phyloP scores from a whole-genome alignment of 2,329 filamentous ascomycete species.

The Rhinocladiella mackenziei region DNA sequence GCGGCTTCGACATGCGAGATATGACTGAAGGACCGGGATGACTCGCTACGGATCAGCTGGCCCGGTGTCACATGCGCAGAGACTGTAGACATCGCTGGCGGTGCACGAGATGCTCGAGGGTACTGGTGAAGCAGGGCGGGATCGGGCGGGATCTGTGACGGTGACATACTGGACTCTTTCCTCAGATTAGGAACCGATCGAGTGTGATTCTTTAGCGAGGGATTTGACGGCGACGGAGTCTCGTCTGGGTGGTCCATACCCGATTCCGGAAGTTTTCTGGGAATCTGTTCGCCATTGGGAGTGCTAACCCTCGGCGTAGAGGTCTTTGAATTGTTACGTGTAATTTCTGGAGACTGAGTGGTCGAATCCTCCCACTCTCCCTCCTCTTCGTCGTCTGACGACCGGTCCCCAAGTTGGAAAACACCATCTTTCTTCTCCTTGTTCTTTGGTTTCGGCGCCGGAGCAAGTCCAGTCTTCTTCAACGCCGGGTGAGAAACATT shows the following conservation, averaged over 20 bases:
- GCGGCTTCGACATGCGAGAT: slow-evolving; percentile 36
- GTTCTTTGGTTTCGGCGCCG: slow-evolving; percentile 30
- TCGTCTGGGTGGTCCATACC: slow-evolving; percentile 3
- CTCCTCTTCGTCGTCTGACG: slow-evolving; percentile 41
- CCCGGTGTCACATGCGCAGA: slow-evolving; percentile 43
- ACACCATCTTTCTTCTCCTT: slow-evolving; percentile 42
- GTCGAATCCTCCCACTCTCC: slow-evolving; percentile 47
- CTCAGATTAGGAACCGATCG: slow-evolving; percentile 26
- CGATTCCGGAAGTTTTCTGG: slow-evolving; percentile 8
- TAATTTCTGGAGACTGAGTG: slow-evolving; percentile 47
- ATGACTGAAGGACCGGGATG: slow-evolving; percentile 26
- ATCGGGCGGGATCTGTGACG: slow-evolving; percentile 19
- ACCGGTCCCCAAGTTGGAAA: slow-evolving; percentile 42
- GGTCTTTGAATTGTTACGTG: slow-evolving; percentile 41
- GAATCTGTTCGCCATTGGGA: slow-evolving; percentile 18
- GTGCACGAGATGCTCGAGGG: slow-evolving; percentile 42
- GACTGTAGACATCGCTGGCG: slow-evolving; percentile 48
- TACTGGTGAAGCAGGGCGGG: slow-evolving; percentile 29
- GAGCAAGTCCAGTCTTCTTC: slow-evolving; percentile 40
- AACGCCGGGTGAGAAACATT: slow-evolving; percentile 37
- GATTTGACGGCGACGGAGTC: slow-evolving; percentile 22
- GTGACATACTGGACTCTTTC: slow-evolving; percentile 8
- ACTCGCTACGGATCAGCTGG: slow-evolving; percentile 26
- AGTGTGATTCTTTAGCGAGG: slow-evolving; percentile 20
- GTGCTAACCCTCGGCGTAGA: slow-evolving; percentile 26